These are phyloP conservation scores for Fraxinus pennsylvanica DNA, from an alignment of 257 asterid species.

Conservation along the genomic window DNA sequence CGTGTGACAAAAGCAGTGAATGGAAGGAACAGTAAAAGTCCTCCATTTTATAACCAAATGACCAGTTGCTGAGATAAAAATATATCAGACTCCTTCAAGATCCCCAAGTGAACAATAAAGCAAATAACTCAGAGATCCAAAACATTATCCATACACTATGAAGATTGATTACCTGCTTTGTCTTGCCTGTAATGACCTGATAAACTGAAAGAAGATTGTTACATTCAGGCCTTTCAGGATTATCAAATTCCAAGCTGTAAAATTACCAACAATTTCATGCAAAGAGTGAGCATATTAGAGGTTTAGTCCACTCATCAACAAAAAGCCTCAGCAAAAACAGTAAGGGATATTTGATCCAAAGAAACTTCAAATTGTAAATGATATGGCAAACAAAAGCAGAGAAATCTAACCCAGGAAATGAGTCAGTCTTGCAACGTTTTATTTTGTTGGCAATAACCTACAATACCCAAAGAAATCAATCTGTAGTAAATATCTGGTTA, in stretches of 20 bases:
- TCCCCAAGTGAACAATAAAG: neutral
- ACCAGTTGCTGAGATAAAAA: too few relatives aligned
- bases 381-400: constrained; percentile 15
- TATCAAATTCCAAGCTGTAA: constrained; percentile 85
- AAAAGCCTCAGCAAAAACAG: neutral
- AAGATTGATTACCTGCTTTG: constrained; percentile 66
- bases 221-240: constrained; percentile 94
- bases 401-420: constrained; percentile 69
- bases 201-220: constrained; percentile 88
- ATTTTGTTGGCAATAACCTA: constrained; percentile 81
- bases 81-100: too few relatives aligned
- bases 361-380: constrained; percentile 13
- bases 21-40: too few relatives aligned
- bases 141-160: constrained; percentile 4
- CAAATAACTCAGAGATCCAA: neutral
- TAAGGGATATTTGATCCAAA: constrained; percentile 9
- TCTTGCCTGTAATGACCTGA: constrained; percentile 83
- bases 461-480: constrained; percentile 29
- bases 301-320: constrained; percentile 5
- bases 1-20: too few relatives aligned
- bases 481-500: constrained; percentile 5
- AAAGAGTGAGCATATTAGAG: constrained; percentile 15
- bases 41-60: too few relatives aligned
- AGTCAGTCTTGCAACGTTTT: constrained; percentile 96
- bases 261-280: constrained; percentile 20